Percentiles rank a stretch among this genome's conserved stretches.
These are phyloP conservation scores for Plasmodium vivax DNA, from an alignment of 169 alveolate genomes.

Conservation along the genomic window DNA sequence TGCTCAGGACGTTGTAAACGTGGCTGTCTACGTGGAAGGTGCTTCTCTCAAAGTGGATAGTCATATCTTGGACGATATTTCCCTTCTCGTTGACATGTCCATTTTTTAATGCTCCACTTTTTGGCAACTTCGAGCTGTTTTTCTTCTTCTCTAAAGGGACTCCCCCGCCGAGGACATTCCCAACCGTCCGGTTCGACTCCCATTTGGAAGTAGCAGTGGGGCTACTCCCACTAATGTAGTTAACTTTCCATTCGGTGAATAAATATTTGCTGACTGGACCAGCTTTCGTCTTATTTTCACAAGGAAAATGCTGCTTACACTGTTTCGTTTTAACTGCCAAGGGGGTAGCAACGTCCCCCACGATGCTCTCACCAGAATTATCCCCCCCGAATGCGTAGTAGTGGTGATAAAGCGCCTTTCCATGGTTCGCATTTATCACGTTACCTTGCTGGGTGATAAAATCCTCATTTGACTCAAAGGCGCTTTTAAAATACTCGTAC, in stretches of 20 bases:
- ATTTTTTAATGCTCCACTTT: background rate
- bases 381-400: background rate
- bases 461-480: constrained; percentile 45
- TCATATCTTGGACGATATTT: background rate
- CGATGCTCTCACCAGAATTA: background rate
- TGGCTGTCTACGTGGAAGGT: constrained; percentile 34
- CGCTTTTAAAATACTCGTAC: constrained; percentile 44
- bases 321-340: background rate
- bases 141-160: background rate
- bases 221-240: background rate
- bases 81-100: background rate
- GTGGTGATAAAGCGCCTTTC: constrained; percentile 11
- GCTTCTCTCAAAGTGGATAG: background rate
- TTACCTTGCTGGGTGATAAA: constrained; percentile 1
- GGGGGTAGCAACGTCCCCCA: background rate
- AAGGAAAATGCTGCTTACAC: background rate
- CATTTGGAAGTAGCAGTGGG: background rate
- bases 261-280: constrained; percentile 1
- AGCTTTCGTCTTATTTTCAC: background rate
- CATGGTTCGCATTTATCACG: background rate
- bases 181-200: background rate
- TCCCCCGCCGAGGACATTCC: background rate
- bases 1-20: constrained; percentile 28
- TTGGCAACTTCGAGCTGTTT: background rate
- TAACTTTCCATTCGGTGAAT: background rate